Conservation (phyloP, 805 yeast species). For the Myxozyma vanderwaltii region DNA sequence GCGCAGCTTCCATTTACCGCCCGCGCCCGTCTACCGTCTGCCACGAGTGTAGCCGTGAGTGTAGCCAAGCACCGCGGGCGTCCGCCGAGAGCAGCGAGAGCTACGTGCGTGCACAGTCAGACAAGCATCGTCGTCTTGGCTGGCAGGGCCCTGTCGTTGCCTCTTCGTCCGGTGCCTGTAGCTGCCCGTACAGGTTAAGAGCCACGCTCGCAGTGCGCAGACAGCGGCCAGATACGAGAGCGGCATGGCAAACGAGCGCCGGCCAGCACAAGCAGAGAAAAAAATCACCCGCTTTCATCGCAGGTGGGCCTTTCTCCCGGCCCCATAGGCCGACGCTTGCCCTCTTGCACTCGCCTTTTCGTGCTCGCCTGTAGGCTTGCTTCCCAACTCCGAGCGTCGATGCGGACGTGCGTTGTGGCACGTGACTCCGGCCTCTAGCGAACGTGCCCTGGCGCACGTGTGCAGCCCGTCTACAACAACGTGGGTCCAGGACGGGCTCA, state of each 20-base stretch:
- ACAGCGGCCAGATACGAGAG: too few relatives aligned
- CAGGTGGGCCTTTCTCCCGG: not conserved
- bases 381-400: not conserved
- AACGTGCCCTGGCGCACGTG: conserved; percentile 2
- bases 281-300: not conserved
- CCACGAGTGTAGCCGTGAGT: too few relatives aligned
- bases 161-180: too few relatives aligned
- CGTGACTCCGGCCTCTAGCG: conserved; percentile 7
- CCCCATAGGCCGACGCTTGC: not conserved
- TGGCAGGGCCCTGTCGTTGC: too few relatives aligned
- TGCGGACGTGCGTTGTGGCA: not conserved
- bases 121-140: too few relatives aligned
- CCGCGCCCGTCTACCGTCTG: too few relatives aligned
- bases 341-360: not conserved
- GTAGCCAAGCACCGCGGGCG: too few relatives aligned
- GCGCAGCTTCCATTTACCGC: too few relatives aligned
- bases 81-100: too few relatives aligned
- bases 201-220: too few relatives aligned
- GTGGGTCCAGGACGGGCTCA: not conserved
- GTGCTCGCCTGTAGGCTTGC: not conserved
- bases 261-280: not conserved
- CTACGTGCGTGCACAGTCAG: too few relatives aligned
- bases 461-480: not conserved
- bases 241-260: not conserved
- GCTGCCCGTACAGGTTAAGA: too few relatives aligned